Percentiles rank a stretch among this genome's conserved stretches.
These are phyloP conservation scores for Cystobasidium pallidum DNA, from an alignment of 1,284 basidiomycete species.

Conservation along the genomic window DNA sequence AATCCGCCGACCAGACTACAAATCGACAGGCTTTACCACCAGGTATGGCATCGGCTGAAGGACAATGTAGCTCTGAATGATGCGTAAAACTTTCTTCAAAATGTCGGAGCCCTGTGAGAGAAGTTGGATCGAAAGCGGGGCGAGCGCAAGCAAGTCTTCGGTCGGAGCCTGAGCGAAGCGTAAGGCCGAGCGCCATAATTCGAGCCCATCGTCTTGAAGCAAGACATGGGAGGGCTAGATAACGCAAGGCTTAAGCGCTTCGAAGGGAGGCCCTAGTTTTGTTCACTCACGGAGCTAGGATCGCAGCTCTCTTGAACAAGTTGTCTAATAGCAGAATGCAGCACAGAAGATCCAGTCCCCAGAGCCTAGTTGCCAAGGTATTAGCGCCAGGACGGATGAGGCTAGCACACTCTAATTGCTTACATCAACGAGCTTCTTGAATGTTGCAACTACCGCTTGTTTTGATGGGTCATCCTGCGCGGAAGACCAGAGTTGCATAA, in stretches of 20 bases:
- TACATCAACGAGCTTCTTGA: conserved; percentile 50
- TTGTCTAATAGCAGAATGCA: conserved; percentile 45
- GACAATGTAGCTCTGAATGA: conserved; percentile 51
- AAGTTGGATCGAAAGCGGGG: conserved; percentile 46
- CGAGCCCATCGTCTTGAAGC: conserved; percentile 53
- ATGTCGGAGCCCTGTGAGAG: conserved; percentile 48
- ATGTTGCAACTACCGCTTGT: conserved; percentile 49
- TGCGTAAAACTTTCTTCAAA: conserved; percentile 48
- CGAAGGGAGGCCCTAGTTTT: not conserved
- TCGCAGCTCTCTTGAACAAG: conserved; percentile 49
- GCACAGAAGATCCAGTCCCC: conserved; percentile 43
- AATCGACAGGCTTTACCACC: not conserved
- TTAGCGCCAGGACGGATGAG: not conserved
- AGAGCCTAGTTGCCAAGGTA: too few relatives aligned
- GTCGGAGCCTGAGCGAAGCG: conserved; percentile 39
- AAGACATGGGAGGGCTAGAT: conserved; percentile 48
- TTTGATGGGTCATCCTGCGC: conserved; percentile 48
- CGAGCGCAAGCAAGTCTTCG: conserved; percentile 46
- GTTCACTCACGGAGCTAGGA: conserved; percentile 44
- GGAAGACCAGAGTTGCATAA: conserved; percentile 48
- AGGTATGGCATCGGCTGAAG: conserved; percentile 45
- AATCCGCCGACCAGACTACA: not conserved
- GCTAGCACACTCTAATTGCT: not conserved
- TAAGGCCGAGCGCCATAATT: conserved; percentile 50
- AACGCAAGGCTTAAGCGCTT: not conserved